Evolutionary conservation across 768 basidiomycete genomes (phyloP).

Genomic region (Hirschioporus abietinus): DNA sequence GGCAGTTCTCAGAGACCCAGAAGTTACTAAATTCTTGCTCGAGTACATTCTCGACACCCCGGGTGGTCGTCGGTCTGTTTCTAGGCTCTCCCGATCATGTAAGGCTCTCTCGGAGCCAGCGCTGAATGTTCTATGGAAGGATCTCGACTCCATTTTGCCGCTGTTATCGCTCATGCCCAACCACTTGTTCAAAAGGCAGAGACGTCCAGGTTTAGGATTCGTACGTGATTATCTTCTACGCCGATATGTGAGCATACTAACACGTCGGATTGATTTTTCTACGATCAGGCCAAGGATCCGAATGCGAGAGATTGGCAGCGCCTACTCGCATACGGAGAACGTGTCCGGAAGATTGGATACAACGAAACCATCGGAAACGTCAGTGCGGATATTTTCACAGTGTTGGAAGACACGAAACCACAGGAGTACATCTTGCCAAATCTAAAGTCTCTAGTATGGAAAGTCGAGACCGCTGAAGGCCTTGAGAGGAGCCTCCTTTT

Average conservation of each 20-base stretch:
- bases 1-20: conserved; percentile 59
- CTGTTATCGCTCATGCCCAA: conserved; percentile 68
- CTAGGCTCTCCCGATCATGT: conserved; percentile 71
- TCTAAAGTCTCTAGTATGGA: conserved; percentile 68
- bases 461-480: conserved; percentile 58
- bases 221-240: conserved; percentile 38
- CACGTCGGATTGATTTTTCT: conserved; percentile 8
- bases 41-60: conserved; percentile 52
- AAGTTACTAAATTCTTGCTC: conserved; percentile 46
- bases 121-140: conserved; percentile 70
- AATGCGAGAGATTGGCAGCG: conserved; percentile 63
- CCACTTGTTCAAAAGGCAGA: conserved; percentile 60
- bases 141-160: conserved; percentile 70
- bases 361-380: conserved; percentile 62
- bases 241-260: not conserved
- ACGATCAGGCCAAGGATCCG: conserved; percentile 50
- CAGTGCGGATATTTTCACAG: conserved; percentile 58
- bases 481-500: conserved; percentile 63
- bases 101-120: conserved; percentile 67
- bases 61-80: conserved; percentile 60
- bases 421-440: conserved; percentile 61
- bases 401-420: conserved; percentile 61
- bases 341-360: conserved; percentile 64
- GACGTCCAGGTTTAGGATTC: conserved; percentile 71
- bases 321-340: conserved; percentile 60